These are phyloP conservation scores for Alisma plantagoaquatica DNA, from an alignment of 106 monocot species.

Conservation along the genomic window DNA sequence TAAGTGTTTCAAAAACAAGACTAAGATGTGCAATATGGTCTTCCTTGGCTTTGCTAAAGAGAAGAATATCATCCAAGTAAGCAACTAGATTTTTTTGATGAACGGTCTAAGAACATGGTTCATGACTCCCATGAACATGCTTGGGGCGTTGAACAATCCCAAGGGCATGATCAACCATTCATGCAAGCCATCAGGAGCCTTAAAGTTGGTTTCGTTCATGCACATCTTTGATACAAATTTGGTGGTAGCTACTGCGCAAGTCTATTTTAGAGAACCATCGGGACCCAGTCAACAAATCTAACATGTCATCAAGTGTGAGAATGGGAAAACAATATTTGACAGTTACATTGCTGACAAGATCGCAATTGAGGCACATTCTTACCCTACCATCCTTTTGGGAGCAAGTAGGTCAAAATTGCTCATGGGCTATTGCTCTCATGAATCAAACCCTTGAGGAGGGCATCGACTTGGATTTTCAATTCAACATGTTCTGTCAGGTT, in stretches of 20 bases:
- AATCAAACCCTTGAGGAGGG: no score
- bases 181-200: background rate
- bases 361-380: background rate
- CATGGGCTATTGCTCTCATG: no score
- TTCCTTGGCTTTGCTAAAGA: background rate
- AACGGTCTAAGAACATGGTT: background rate
- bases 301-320: background rate
- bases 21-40: background rate
- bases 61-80: background rate
- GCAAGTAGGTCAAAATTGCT: no score
- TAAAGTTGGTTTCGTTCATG: background rate
- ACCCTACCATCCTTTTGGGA: no score
- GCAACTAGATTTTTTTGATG: background rate
- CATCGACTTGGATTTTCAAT: no score
- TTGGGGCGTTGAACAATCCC: background rate
- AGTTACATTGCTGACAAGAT: background rate
- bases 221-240: background rate
- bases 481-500: no score
- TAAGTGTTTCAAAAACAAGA: background rate
- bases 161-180: conserved; percentile 1
- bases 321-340: background rate
- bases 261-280: background rate
- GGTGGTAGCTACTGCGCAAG: background rate
- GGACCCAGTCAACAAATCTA: background rate
- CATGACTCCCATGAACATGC: background rate